These are phyloP conservation scores for Silybum marianum DNA, from an alignment of 129 eudicot species.

Conservation along the genomic window DNA sequence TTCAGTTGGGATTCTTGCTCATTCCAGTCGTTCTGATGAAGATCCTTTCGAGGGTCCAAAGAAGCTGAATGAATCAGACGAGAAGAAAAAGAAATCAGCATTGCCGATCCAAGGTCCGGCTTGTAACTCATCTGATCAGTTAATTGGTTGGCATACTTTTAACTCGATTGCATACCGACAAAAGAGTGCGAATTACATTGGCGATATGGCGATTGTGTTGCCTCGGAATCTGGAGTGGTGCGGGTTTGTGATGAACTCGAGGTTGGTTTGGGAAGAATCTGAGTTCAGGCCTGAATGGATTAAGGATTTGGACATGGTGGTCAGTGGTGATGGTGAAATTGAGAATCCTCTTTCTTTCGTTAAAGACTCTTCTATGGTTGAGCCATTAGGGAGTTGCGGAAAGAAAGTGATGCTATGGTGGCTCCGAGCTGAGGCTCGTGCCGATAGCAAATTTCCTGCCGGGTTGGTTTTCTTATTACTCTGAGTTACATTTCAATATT, in stretches of 20 bases:
- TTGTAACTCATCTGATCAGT: conserved; percentile 66
- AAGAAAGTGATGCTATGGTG: conserved; percentile 86
- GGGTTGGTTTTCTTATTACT: conserved; percentile 47
- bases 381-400: conserved; percentile 84
- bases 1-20: conserved; percentile 81
- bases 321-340: conserved; percentile 36
- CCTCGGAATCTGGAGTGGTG: conserved; percentile 74
- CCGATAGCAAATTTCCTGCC: conserved; percentile 85
- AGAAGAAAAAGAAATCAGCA: conserved; percentile 32
- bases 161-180: conserved; percentile 40
- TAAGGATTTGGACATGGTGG: conserved; percentile 51
- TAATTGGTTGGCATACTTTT: conserved; percentile 79
- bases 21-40: conserved; percentile 52
- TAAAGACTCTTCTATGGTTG: conserved; percentile 64
- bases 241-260: conserved; percentile 80
- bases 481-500: background rate
- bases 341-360: conserved; percentile 69
- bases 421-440: conserved; percentile 87
- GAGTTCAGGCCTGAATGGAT: conserved; percentile 71
- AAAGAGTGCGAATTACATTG: conserved; percentile 65
- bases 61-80: conserved; percentile 27
- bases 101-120: conserved; percentile 85
- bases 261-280: conserved; percentile 71
- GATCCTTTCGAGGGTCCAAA: conserved; percentile 31
- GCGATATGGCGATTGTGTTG: conserved; percentile 73